Base-by-base conservation (phyloP, 2,329 filamentous ascomycete genomes). In the Ascochyta viciae-villosae region DNA sequence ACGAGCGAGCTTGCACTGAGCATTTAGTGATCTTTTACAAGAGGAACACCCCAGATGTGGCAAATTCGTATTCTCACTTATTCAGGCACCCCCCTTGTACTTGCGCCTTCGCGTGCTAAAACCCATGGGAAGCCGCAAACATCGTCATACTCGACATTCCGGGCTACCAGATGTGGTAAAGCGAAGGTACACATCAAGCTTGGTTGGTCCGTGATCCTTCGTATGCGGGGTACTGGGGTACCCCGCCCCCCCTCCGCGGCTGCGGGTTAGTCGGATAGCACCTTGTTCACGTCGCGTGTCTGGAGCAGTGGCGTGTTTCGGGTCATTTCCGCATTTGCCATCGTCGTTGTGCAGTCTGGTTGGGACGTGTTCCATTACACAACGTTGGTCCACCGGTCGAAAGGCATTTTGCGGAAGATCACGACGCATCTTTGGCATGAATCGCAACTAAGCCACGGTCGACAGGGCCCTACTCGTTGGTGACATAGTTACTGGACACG, bases 191-290 rank as follows among this genome's bases (percentile, higher is more conserved):
- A 41, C 24, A 27, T 15, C 26, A 12, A 34, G 7, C 38, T 12
- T 54, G 39, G 40, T 40, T 56, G 47, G 53, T 58, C 16, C 38
- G 24, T 37, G 8, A 27, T 13, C 13, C 7, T 9, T 19, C 27
- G 16, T 29, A 54, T 61, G 65, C 62, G 63, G 65, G 63, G 65
- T 62, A 53, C 56, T 43, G 37, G 40, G 45, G 34, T 61, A 65
- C 63, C 63, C 65, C 65, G 65, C 65, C 63, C 43, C 63, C 43
- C 23, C 27, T 53, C 49, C 53, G 41, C 54, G 48, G 59, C 53
- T 54, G 44, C 54, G 57, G 49, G 49, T 16, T 52, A 43, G 50
- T 63, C 59, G 52, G 58, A 57, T 60, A 53, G 53, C 41, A 60
- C 31, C 42, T 26, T 51, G 40, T 59, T 59, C 42, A 54, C 24